Conservation (phyloP, 371 early-diverging fungal species). For the Chytridium lagenaria region DNA sequence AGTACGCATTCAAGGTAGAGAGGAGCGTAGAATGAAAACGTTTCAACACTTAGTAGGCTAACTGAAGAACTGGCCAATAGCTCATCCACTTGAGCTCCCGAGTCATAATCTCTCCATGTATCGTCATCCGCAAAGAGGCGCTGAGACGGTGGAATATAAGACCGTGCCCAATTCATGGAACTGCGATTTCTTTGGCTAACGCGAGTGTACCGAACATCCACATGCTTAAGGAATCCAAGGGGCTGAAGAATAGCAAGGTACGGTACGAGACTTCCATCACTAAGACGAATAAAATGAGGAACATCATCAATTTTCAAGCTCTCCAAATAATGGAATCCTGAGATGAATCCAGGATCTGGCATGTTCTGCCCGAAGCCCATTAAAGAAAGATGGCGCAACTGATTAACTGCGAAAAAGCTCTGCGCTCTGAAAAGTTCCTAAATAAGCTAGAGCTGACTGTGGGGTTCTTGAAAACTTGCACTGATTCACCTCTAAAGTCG, state of each 20-base stretch:
- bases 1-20: neutral
- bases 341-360: constrained; percentile 9
- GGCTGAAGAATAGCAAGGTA: neutral
- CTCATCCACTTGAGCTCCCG: neutral
- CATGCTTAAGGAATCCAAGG: neutral
- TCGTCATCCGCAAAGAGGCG: neutral
- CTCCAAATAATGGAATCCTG: neutral
- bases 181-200: neutral
- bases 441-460: neutral
- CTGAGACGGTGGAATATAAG: neutral
- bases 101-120: neutral
- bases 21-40: neutral
- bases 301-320: constrained; percentile 29
- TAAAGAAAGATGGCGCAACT: constrained; percentile 16
- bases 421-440: neutral
- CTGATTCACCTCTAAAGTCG: neutral
- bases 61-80: neutral
- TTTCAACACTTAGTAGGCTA: neutral
- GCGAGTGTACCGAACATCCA: neutral
- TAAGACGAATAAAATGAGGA: neutral
- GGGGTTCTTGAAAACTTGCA: neutral
- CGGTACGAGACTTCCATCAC: neutral
- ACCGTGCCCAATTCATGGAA: neutral
- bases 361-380: constrained; percentile 25
- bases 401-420: neutral